Percentiles rank a stretch among this genome's conserved stretches.
Evolutionary conservation across 345 rosid genomes (phyloP).

Genomic region (Mallotus nudiflorus): DNA sequence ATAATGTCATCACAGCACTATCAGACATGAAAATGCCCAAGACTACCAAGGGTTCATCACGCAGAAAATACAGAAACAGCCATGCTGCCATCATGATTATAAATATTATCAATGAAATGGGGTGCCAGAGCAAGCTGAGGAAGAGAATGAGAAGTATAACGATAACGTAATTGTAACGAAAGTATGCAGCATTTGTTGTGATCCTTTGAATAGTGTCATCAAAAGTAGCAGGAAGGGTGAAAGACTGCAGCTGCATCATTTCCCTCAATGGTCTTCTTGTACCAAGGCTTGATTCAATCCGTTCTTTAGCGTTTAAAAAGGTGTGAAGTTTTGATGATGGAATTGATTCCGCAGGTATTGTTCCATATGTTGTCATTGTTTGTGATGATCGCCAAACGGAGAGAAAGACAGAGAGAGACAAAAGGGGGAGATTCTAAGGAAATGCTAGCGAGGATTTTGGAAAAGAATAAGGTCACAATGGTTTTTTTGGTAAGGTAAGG

Average conservation of each 20-base stretch:
- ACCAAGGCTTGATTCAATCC: constrained; percentile 39
- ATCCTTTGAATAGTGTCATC: constrained; percentile 36
- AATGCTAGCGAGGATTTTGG: background rate
- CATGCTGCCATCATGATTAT: constrained; percentile 43
- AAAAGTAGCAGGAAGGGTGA: constrained; percentile 39
- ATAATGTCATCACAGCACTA: constrained; percentile 30
- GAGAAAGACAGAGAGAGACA: background rate
- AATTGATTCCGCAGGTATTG: constrained; percentile 40
- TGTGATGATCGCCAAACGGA: constrained; percentile 1
- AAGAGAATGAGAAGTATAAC: constrained; percentile 38
- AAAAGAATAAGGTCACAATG: background rate
- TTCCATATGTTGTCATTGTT: constrained; percentile 53
- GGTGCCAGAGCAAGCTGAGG: constrained; percentile 57
- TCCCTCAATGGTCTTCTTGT: constrained; percentile 58
- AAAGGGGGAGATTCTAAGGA: too few species aligned
- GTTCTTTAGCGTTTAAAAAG: constrained; percentile 41
- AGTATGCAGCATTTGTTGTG: constrained; percentile 35
- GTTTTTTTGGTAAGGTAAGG: background rate
- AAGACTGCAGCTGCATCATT: constrained; percentile 40
- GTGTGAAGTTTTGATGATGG: constrained; percentile 22
- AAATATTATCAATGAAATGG: constrained; percentile 46
- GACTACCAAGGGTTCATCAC: constrained; percentile 44
- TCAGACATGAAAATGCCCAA: constrained; percentile 43
- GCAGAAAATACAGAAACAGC: constrained; percentile 54
- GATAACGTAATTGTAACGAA: constrained; percentile 49